Evolutionary conservation across 768 basidiomycete genomes (phyloP).

Genomic region (Suillus clintonianus): DNA sequence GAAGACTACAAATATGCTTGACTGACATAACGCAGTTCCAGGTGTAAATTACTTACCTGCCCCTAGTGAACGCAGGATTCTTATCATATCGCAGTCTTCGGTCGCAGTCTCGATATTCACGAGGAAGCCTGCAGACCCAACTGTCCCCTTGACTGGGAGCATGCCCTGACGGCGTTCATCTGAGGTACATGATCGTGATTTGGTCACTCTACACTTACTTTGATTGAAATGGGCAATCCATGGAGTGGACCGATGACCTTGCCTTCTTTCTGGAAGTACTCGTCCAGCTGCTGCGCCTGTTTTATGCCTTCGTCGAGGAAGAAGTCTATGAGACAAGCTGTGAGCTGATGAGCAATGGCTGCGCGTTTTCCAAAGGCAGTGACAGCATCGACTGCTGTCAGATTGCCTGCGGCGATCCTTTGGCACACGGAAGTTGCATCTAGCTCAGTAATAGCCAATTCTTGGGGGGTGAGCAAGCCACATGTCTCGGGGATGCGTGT

Average conservation of each 20-base stretch:
- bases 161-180: constrained; percentile 32
- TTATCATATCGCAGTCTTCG: constrained; percentile 31
- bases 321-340: constrained; percentile 42
- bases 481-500: constrained; percentile 32
- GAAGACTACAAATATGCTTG: constrained; percentile 31
- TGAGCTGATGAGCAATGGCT: constrained; percentile 51
- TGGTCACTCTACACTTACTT: constrained; percentile 24
- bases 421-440: constrained; percentile 37
- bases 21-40: constrained; percentile 3
- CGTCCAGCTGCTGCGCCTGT: constrained; percentile 44
- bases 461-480: constrained; percentile 32
- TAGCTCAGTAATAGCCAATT: constrained; percentile 35
- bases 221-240: constrained; percentile 42
- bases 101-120: constrained; percentile 24
- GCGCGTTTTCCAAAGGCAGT: constrained; percentile 52
- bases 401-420: constrained; percentile 28
- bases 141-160: constrained; percentile 42
- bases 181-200: background rate
- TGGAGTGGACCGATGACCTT: constrained; percentile 45
- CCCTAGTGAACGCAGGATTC: constrained; percentile 42
- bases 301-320: constrained; percentile 45
- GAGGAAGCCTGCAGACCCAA: constrained; percentile 38
- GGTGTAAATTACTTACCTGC: constrained; percentile 32
- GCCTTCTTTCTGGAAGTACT: constrained; percentile 38
- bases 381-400: constrained; percentile 41